These are phyloP conservation scores for Candida namnaoensis DNA, from an alignment of 805 yeast species.

Conservation along the genomic window DNA sequence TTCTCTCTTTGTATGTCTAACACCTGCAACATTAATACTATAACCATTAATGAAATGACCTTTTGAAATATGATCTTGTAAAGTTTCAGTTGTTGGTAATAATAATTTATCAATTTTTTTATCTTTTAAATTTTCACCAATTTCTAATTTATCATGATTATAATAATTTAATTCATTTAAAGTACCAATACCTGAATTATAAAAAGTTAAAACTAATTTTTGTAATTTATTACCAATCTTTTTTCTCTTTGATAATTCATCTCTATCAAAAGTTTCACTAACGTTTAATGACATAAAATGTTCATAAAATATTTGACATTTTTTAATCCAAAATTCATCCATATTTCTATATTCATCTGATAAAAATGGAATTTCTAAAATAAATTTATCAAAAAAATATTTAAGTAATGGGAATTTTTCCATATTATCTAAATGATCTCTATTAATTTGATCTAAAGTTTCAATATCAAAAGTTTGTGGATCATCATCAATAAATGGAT, in stretches of 20 bases:
- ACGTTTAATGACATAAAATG: slow-evolving; percentile 66
- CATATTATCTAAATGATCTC: slow-evolving; percentile 8
- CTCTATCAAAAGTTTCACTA: slow-evolving; percentile 67
- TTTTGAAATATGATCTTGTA: slow-evolving; percentile 21
- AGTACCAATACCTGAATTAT: slow-evolving; percentile 68
- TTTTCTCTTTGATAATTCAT: slow-evolving; percentile 63
- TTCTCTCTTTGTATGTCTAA: slow-evolving; percentile 26
- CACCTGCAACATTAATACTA: slow-evolving; percentile 64
- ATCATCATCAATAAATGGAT: slow-evolving; percentile 53
- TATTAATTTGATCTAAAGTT: background rate
- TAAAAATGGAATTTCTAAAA: slow-evolving; percentile 72
- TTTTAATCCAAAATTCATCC: slow-evolving; percentile 68
- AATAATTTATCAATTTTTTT: slow-evolving; percentile 23
- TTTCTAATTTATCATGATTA: slow-evolving; percentile 20
- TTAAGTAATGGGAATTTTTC: slow-evolving; percentile 58
- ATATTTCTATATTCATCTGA: slow-evolving; percentile 29
- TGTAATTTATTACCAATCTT: slow-evolving; percentile 54
- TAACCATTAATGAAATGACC: slow-evolving; percentile 41
- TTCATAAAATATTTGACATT: slow-evolving; percentile 77
- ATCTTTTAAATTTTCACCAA: slow-evolving; percentile 19
- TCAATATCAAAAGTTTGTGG: slow-evolving; percentile 20
- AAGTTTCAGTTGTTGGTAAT: slow-evolving; percentile 31
- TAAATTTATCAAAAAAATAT: slow-evolving; percentile 53
- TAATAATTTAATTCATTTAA: slow-evolving; percentile 44
- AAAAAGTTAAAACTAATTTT: slow-evolving; percentile 55